Conservation (phyloP, 1,284 basidiomycete species). For the Pholiota adiposa region DNA sequence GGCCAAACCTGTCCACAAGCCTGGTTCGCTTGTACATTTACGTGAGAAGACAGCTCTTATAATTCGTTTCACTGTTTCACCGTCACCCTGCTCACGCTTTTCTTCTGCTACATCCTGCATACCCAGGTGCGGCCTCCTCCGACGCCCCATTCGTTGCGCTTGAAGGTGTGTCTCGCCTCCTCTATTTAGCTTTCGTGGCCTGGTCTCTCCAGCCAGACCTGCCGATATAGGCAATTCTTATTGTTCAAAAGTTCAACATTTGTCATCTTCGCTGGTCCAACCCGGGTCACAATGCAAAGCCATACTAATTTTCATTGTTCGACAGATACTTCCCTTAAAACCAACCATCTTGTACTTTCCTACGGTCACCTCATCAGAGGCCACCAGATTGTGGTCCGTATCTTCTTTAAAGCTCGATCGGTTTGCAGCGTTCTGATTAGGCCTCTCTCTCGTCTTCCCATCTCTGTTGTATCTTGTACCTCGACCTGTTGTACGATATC, state of each 20-base stretch:
- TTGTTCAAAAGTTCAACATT: conserved; percentile 15
- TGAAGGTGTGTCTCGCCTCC: conserved; percentile 49
- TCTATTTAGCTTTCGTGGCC: conserved; percentile 9
- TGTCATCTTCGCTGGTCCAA: conserved; percentile 32
- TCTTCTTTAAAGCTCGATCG: conserved; percentile 16
- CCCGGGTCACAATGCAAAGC: conserved; percentile 41
- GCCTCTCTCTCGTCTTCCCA: conserved; percentile 12
- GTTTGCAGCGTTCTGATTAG: conserved; percentile 19
- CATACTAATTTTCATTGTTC: conserved; percentile 28
- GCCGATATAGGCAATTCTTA: conserved; percentile 1
- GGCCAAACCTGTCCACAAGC: conserved; percentile 31
- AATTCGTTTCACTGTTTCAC: conserved; percentile 23
- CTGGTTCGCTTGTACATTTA: conserved; percentile 42
- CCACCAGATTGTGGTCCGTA: conserved; percentile 35
- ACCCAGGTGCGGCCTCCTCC: conserved; percentile 73
- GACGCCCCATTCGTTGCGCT: conserved; percentile 59
- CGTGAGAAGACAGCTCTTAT: conserved; percentile 44
- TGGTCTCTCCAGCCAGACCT: not conserved
- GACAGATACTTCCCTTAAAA: conserved; percentile 28
- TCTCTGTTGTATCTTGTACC: conserved; percentile 8
- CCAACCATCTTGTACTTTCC: conserved; percentile 23
- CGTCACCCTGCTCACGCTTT: conserved; percentile 25
- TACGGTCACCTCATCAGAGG: conserved; percentile 23
- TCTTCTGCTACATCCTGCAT: conserved; percentile 28
- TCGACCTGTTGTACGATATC: conserved; percentile 20